Conservation (phyloP, 176 grass and related monocot species). For the Triticum dicoccoides region DNA sequence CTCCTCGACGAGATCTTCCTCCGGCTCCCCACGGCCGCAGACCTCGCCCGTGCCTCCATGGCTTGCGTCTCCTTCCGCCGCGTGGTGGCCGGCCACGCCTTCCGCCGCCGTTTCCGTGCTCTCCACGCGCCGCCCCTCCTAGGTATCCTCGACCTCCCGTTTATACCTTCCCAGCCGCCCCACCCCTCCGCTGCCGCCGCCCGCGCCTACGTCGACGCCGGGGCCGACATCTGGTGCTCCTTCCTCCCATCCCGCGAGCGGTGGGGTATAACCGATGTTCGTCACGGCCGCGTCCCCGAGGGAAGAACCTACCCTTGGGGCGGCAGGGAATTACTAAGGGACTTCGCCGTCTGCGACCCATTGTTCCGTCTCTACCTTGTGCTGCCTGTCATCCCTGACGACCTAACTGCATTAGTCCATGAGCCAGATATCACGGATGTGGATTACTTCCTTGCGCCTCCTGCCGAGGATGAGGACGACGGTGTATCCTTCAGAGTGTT, state of each 20-base stretch:
- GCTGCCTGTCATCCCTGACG: neutral
- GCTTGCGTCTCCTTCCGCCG: neutral
- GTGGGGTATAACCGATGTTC: neutral
- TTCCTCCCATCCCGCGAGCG: neutral
- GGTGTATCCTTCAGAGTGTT: neutral
- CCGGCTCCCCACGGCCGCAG: neutral
- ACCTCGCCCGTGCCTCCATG: neutral
- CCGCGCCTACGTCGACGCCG: neutral
- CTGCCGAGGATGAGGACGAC: neutral
- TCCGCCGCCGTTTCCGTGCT: neutral
- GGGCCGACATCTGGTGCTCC: neutral
- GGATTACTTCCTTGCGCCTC: neutral
- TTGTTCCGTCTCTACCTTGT: neutral
- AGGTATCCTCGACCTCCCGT: neutral
- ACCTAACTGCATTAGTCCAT: neutral
- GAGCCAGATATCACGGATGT: neutral
- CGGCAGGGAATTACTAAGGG: neutral
- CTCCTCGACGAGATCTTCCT: neutral
- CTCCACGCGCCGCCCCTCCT: neutral
- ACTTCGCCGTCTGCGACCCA: slow-evolving; percentile 4
- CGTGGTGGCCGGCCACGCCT: neutral
- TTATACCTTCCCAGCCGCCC: neutral
- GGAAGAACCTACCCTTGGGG: neutral
- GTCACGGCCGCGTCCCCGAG: neutral
- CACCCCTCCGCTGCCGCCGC: neutral